These are phyloP conservation scores for Naganishia onofrii DNA, from an alignment of 768 basidiomycete species.

Conservation along the genomic window DNA sequence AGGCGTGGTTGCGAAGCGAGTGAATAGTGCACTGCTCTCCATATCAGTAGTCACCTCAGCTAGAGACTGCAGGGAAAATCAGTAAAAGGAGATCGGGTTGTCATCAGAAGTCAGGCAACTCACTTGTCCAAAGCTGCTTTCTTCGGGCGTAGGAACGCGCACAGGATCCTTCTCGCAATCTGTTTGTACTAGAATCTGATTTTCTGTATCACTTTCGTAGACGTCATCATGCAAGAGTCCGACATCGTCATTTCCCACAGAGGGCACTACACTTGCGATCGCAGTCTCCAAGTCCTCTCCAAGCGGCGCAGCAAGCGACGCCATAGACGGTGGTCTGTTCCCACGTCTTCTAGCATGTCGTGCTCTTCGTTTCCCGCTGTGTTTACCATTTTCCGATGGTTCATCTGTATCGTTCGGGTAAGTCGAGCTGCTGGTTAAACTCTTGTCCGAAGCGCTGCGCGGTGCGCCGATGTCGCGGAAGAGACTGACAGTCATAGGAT, in stretches of 20 bases:
- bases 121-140: slow-evolving; percentile 20
- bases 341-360: slow-evolving; percentile 9
- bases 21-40: background rate
- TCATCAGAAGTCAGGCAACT: background rate
- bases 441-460: slow-evolving; percentile 16
- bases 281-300: slow-evolving; percentile 3
- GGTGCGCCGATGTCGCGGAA: background rate
- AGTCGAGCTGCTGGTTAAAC: slow-evolving; percentile 5
- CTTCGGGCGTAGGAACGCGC: background rate
- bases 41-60: slow-evolving; percentile 8
- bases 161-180: background rate
- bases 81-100: background rate
- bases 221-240: background rate
- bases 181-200: background rate
- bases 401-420: slow-evolving; percentile 13
- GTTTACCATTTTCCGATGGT: slow-evolving; percentile 1
- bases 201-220: background rate
- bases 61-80: background rate
- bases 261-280: background rate
- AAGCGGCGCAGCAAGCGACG: slow-evolving; percentile 9
- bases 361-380: background rate
- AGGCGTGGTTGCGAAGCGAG: background rate
- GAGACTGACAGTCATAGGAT: background rate
- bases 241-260: background rate
- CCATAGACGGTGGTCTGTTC: slow-evolving; percentile 12